Conservation (phyloP, 106 monocot species). For the Gastrodia elata region DNA sequence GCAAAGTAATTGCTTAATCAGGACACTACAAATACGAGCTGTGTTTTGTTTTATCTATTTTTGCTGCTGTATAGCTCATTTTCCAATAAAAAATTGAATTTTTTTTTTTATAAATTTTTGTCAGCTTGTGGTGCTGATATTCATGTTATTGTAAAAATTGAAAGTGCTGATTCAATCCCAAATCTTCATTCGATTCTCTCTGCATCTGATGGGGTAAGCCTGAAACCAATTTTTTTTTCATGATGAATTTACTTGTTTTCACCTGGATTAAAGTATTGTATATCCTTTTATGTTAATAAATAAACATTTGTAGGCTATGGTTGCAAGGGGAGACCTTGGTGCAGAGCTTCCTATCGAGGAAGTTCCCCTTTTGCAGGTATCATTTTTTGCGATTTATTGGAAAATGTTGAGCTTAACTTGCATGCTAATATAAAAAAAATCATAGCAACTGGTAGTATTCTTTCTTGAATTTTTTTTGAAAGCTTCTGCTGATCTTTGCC, state of each 20-base stretch:
- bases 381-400: background rate
- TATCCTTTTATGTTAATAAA: background rate
- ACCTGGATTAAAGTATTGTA: background rate
- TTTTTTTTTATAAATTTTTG: background rate
- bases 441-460: background rate
- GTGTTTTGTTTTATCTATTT: background rate
- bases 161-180: conserved; percentile 98
- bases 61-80: background rate
- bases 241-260: background rate
- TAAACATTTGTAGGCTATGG: conserved; percentile 79
- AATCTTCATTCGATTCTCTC: conserved; percentile 92
- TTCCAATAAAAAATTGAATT: background rate
- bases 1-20: conserved; percentile 33
- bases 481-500: background rate
- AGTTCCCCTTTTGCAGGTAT: conserved; percentile 87
- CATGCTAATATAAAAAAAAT: background rate
- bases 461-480: background rate
- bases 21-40: background rate
- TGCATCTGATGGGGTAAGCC: conserved; percentile 94
- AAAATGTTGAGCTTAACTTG: background rate
- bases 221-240: background rate
- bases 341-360: conserved; percentile 99
- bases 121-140: conserved; percentile 80
- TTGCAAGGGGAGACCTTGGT: conserved; percentile 98
- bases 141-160: conserved; percentile 96